Evolutionary conservation across 805 yeast species (phyloP), one percentile per base, ranked within the genome.

Genomic region (Yamadazyma paraphyllophila): DNA sequence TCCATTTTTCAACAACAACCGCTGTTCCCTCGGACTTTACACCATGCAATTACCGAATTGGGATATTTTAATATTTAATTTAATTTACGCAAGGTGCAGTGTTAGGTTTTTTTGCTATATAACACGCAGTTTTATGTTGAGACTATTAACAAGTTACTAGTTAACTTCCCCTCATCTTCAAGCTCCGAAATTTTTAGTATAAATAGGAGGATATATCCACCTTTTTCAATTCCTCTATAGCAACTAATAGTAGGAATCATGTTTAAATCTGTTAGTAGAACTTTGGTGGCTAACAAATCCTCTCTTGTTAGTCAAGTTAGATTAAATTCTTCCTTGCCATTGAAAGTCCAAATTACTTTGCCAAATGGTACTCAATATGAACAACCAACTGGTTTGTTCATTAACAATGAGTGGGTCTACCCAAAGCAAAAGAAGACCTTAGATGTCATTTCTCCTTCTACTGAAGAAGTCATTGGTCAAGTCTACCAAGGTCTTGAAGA

Each of bases 341-440:
- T 72, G 55, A 51, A 76, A 3, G 70, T 72, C 8, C 67, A 67
- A 29, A 65, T 84, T 52, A 76, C 74, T 7, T 68, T 82, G 55
- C 96, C 96, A 52, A 85, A 85, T 58, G 96, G 96, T 36, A 68
- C 69, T 27, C 68, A 73, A 30, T 85, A 84, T 60, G 74, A 80
- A 42, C 95, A 87, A 71, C 96, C 96, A 57, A 83, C 86, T 9
- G 97, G 97, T 52, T 71, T 91, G 57, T 91, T 88, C 76, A 88
- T 91, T 65, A 85, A 88, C 73, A 88, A 88, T 67, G 88, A 88
- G 65, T 88, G 85, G 59, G 83, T 83, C 61, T 57, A 70, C 40
- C 77, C 90, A 13, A 65, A 68, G 29, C 77, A 78, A 44, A 78
- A 77, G 44, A 71, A 78, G 58, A 80, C 82, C n/a, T 69, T 85